Base-by-base conservation (phyloP, 2,329 filamentous ascomycete genomes). In the Pestalotiopsis sp. region DNA sequence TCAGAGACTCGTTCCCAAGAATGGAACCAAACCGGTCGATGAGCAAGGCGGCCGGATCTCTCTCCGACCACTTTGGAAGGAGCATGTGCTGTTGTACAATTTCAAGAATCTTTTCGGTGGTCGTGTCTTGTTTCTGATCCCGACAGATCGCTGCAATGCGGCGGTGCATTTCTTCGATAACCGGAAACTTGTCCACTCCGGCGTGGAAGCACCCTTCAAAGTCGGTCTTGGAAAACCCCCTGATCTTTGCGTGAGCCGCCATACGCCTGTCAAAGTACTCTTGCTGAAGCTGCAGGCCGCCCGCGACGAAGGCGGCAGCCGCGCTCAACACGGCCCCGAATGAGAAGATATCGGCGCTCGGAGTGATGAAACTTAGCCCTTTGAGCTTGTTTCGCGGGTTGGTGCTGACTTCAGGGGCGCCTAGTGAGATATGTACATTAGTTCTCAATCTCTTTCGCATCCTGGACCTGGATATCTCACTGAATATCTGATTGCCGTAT, bases 51-150 rank as follows among this genome's bases (percentile, higher is more conserved):
- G 71, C 67, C 14, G 61, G 62, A 10, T 65, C 64, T 10, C 68
- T 68, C n/a, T 67, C 60, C 17, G 68, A 65, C 13, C 55, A 40
- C 24, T 66, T 68, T 4, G 57, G 17, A 3, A 68, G 58, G 17
- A 72, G 22, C 71, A 72, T 72, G 38, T 71, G 61, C 39, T 66
- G 44, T 48, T 72, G 65, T 35, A 71, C 67, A 14, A 71, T 64
- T 13, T 66, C 69, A 2, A 72, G 59, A 22, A 70, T 62, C 24
- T 60, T 58, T 7, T 67, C 67, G 4, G 71, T 72, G n/a, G 70
- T 24, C 26, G 5, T 63, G 60, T 72, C 71, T 6, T 60, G 30
- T 44, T 20, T 20, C 17, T 52, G 26, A 9, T 66, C 62, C 30
- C 56, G 39, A 20, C 70, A 71, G 48, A 66, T 38, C 1, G 67